phyloP scores from a whole-genome alignment of 306 rosid species.

The Malus sieversii region DNA sequence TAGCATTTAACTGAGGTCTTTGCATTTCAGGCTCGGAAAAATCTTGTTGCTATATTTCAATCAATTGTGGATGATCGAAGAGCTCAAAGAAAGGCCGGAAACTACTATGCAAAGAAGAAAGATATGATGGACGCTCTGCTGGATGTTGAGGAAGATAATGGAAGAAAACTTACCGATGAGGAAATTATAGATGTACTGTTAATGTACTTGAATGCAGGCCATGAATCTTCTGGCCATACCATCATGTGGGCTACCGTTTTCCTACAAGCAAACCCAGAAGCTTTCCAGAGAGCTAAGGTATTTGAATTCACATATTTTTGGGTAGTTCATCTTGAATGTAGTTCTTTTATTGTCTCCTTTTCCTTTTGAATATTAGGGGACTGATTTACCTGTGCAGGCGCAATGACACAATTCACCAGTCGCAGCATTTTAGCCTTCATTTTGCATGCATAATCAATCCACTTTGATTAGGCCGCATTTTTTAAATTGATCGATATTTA shows the following conservation, averaged over 20 bases:
- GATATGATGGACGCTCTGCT: conserved; percentile 91
- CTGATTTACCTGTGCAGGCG: background rate
- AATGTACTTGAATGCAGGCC: conserved; percentile 95
- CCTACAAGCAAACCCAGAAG: conserved; percentile 54
- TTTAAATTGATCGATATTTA: background rate
- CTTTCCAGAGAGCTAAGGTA: conserved; percentile 68
- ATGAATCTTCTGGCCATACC: conserved; percentile 88
- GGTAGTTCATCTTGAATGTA: background rate
- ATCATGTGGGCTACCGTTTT: conserved; percentile 73
- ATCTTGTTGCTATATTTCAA: conserved; percentile 53
- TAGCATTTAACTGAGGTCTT: background rate
- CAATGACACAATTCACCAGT: background rate
- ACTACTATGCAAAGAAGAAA: conserved; percentile 11
- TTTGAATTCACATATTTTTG: background rate
- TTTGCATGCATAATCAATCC: background rate
- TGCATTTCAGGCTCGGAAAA: conserved; percentile 59
- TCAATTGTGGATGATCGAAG: conserved; percentile 56
- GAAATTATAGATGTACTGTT: conserved; percentile 67
- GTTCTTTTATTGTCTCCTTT: background rate
- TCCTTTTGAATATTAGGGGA: background rate
- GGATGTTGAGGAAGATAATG: conserved; percentile 70
- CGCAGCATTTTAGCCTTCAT: background rate
- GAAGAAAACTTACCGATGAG: conserved; percentile 54
- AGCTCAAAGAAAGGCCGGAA: conserved; percentile 17
- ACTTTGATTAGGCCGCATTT: background rate